Evolutionary conservation across 768 basidiomycete species (phyloP).

Genomic region (Tulasnella calospora): DNA sequence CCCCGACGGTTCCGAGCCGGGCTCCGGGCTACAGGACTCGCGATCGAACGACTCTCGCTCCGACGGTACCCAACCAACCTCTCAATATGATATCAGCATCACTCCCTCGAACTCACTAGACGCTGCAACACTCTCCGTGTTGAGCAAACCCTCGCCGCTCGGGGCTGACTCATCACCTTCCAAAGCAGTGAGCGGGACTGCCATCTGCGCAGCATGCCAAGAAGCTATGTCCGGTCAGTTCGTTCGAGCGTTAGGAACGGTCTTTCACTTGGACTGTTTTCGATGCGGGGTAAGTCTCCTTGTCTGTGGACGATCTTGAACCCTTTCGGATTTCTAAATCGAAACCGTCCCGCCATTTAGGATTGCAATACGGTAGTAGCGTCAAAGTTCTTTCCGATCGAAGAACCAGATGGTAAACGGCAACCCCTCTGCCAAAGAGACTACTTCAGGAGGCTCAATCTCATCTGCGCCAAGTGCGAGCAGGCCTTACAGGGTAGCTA

Average conservation of each 20-base stretch:
- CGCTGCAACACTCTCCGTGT: not conserved
- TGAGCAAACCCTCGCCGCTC: not conserved
- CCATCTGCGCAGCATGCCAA: constrained; percentile 21
- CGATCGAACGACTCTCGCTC: constrained; percentile 19
- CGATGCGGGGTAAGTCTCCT: constrained; percentile 75
- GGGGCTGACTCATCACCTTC: not conserved
- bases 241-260: constrained; percentile 87
- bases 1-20: not conserved
- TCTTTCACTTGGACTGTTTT: constrained; percentile 97
- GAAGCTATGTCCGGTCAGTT: constrained; percentile 79
- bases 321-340: constrained; percentile 17
- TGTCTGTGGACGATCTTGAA: not conserved
- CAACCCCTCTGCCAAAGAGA: constrained; percentile 97
- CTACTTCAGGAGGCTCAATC: constrained; percentile 91
- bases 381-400: constrained; percentile 97
- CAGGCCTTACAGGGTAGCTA: constrained; percentile 94
- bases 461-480: constrained; percentile 95
- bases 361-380: constrained; percentile 96
- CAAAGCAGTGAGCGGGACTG: too few species aligned
- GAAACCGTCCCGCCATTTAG: constrained; percentile 41
- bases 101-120: not conserved
- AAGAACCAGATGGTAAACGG: constrained; percentile 81
- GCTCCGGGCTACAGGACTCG: not conserved
- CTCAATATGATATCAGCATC: not conserved
- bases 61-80: constrained; percentile 11